These are phyloP conservation scores for Aspergillus heteromorphus DNA, from an alignment of 495 filamentous ascomycete genomes.

Conservation along the genomic window DNA sequence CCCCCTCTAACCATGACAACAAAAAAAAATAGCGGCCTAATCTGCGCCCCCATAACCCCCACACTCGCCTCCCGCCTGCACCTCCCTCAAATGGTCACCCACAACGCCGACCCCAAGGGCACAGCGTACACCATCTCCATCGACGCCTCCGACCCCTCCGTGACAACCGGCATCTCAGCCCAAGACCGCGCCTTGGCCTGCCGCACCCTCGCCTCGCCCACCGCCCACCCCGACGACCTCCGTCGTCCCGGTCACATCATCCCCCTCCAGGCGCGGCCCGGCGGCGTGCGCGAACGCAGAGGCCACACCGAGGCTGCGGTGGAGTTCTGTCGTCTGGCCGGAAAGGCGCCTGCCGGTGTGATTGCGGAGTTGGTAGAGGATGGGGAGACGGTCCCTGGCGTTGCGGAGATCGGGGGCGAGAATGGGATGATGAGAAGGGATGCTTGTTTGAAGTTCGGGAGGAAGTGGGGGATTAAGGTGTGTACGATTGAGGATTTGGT, in stretches of 20 bases:
- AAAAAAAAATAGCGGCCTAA: constrained; percentile 66
- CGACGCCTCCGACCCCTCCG: constrained; percentile 63
- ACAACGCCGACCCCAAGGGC: constrained; percentile 77
- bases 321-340: constrained; percentile 78
- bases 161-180: constrained; percentile 87
- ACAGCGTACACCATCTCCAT: constrained; percentile 90
- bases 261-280: constrained; percentile 71
- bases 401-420: constrained; percentile 49
- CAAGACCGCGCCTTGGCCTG: constrained; percentile 81
- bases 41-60: constrained; percentile 79
- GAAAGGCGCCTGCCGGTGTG: constrained; percentile 67
- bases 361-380: constrained; percentile 86
- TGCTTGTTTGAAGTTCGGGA: constrained; percentile 82
- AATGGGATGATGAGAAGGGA: constrained; percentile 91
- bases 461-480: constrained; percentile 82
- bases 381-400: constrained; percentile 58
- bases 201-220: constrained; percentile 67
- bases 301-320: constrained; percentile 93
- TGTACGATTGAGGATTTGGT: constrained; percentile 94
- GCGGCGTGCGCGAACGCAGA: constrained; percentile 69
- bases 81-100: constrained; percentile 83
- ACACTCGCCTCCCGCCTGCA: constrained; percentile 58
- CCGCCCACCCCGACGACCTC: constrained; percentile 54
- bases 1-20: constrained; percentile 1
- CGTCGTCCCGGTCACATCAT: constrained; percentile 87